Conservation (phyloP, 148 eudicot genomes). For the Gaultheria prostrata region DNA sequence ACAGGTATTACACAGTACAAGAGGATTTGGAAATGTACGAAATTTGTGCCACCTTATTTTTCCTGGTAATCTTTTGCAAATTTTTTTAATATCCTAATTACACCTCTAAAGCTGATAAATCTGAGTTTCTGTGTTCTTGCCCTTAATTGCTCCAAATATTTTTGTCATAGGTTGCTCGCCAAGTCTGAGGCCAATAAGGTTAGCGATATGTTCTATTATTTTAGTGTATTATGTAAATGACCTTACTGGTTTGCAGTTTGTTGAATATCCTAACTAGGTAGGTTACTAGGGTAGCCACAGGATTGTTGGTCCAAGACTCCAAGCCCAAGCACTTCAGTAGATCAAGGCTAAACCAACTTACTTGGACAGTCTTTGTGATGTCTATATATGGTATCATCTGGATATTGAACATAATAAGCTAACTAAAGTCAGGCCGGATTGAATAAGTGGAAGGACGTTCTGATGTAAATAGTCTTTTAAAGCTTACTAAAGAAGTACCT, state of each 20-base stretch:
- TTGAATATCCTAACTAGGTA: not conserved
- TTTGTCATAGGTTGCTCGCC: conserved; percentile 30
- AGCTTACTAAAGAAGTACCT: not conserved
- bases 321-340: not conserved
- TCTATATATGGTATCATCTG: no score
- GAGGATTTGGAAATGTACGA: conserved; percentile 31
- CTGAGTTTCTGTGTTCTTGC: conserved; percentile 5
- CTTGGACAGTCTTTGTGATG: conserved; percentile 1
- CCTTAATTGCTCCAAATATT: not conserved
- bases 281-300: not conserved
- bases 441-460: not conserved
- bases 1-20: conserved; percentile 23
- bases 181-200: conserved; percentile 38
- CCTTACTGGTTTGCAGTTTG: not conserved
- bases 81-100: conserved; percentile 10
- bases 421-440: not conserved
- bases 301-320: conserved; percentile 11
- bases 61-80: conserved; percentile 27
- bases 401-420: not conserved
- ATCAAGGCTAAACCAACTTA: conserved; percentile 3
- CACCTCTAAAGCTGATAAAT: not conserved
- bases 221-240: not conserved
- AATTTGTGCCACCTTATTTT: conserved; percentile 29
- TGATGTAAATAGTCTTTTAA: not conserved
- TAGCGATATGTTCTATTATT: conserved; percentile 15